Evolutionary conservation across 345 rosid genomes (phyloP), one percentile per base, ranked within the genome.

Genomic region (Salix caprea): DNA sequence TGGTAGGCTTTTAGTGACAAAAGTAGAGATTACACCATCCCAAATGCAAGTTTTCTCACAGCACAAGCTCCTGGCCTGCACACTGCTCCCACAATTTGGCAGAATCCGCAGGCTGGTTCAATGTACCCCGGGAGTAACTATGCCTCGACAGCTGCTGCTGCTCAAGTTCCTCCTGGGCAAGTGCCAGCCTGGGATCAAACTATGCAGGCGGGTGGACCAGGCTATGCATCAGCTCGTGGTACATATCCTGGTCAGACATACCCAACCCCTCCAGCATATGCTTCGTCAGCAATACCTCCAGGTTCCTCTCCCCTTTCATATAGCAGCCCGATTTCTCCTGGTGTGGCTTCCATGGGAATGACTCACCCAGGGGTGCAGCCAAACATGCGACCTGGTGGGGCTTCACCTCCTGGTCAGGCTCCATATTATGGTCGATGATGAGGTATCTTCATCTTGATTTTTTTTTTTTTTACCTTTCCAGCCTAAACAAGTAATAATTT

Each of bases 1-100:
- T 76, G 74, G 54, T 76, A 93, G 99, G 96, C 97, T 13, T 91
- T 78, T 87, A 91, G 93, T 77, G 99, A 95, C 78, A 95, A 93
- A 86, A 93, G 99, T 81, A 89, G 98, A 89, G 99, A 95, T 82
- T 95, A 90, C 72, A 95, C 98, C 13, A 82, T 91, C 32, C 94
- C 92, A 24, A 90, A 87, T 83, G 83, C 82, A 61, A 88, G 82
- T 83, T 81, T 82, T 76, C 77, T 86, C 26, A 88, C 89, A 52
- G 84, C 82, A 56, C 90, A 82, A 37, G 85, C n/a, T 64, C 82
- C 94, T 1, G 91, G 87, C 37, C 72, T 77, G 10, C 69, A 87
- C 56, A 58, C 91, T 46, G 78, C 90, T 72, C 79, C 90, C 76
- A 48, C 87, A n/a, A 80, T 23, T 28, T 92, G 97, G 97, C 96